These are phyloP conservation scores for Aspergillus sp. DNA, from an alignment of 2,329 filamentous ascomycete species.

Conservation along the genomic window DNA sequence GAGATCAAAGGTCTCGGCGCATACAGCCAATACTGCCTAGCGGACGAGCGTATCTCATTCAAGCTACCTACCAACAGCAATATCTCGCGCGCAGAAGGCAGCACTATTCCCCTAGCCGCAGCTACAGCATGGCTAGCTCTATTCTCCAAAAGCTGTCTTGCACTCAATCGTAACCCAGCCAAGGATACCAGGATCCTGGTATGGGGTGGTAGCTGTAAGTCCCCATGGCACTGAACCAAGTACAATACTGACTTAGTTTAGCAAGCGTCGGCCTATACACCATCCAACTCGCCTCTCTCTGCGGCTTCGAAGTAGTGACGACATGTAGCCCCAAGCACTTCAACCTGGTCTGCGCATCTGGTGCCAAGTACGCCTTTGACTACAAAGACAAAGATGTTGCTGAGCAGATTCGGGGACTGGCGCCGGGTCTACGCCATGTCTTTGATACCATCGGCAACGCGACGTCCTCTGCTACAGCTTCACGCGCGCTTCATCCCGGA, in stretches of 20 bases:
- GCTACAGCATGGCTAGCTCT: conserved; percentile 44
- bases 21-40: conserved; percentile 43
- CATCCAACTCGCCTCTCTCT: conserved; percentile 37
- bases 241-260: conserved; percentile 10
- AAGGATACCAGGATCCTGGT: conserved; percentile 37
- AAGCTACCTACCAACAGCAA: conserved; percentile 35
- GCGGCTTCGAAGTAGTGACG: conserved; percentile 38
- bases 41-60: conserved; percentile 46
- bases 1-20: conserved; percentile 36
- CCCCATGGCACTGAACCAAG: background rate
- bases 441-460: conserved; percentile 49
- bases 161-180: conserved; percentile 28
- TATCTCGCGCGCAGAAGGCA: conserved; percentile 35
- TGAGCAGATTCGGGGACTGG: conserved; percentile 35
- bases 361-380: conserved; percentile 43
- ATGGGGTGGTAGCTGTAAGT: conserved; percentile 49
- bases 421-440: conserved; percentile 38
- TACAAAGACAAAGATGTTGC: conserved; percentile 43
- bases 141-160: conserved; percentile 41
- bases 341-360: conserved; percentile 34
- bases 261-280: conserved; percentile 44
- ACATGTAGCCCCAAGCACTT: conserved; percentile 39
- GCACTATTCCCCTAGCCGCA: conserved; percentile 44
- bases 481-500: conserved; percentile 28
- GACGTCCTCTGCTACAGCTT: conserved; percentile 37